These are phyloP conservation scores for Vigna nakashimae DNA, from an alignment of 306 rosid genomes.

Conservation along the genomic window DNA sequence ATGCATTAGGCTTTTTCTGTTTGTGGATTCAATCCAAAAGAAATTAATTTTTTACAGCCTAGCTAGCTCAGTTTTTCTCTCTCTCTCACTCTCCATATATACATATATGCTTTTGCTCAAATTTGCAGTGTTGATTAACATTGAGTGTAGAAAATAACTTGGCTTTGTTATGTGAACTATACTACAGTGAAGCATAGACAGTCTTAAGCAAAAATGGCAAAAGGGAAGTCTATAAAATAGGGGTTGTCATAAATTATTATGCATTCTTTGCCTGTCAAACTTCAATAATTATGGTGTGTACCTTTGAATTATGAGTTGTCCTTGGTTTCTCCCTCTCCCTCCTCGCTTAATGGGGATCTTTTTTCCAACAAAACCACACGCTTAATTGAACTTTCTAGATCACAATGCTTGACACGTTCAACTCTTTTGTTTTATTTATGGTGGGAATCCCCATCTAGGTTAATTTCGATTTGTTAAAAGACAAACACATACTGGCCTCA, in stretches of 20 bases:
- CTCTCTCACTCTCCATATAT: too few species aligned
- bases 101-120: neutral
- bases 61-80: neutral
- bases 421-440: constrained; percentile 35
- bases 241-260: constrained; percentile 50
- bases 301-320: constrained; percentile 51
- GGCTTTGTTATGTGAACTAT: constrained; percentile 37
- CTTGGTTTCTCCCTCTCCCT: constrained; percentile 18
- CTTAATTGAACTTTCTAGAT: constrained; percentile 41
- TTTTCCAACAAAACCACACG: constrained; percentile 43
- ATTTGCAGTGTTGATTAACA: constrained; percentile 25
- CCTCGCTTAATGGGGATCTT: constrained; percentile 18
- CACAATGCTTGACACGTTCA: constrained; percentile 28
- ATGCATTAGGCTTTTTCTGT: constrained; percentile 47
- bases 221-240: constrained; percentile 47
- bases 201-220: constrained; percentile 41
- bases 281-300: constrained; percentile 54
- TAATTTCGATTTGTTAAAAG: constrained; percentile 36
- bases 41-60: constrained; percentile 38
- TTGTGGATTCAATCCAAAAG: constrained; percentile 50
- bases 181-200: constrained; percentile 40
- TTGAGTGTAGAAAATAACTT: constrained; percentile 43
- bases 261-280: constrained; percentile 52
- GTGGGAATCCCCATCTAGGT: constrained; percentile 39
- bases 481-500: constrained; percentile 39